Evolutionary conservation across 2,329 filamentous ascomycete genomes (phyloP).

Genomic region (Fusarium sp.): DNA sequence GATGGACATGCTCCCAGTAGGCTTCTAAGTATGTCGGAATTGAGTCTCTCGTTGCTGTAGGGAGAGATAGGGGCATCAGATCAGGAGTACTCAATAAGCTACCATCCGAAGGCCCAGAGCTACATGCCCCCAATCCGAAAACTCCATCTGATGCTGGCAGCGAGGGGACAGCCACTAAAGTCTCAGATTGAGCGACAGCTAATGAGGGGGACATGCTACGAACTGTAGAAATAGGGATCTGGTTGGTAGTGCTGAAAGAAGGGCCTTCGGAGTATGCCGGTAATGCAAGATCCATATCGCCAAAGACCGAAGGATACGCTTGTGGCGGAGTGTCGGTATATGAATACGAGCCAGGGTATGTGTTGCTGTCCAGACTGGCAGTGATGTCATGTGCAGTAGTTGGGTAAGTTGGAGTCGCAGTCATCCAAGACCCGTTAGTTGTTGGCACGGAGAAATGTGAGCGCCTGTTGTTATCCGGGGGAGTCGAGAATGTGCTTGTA

Average conservation of each 20-base stretch:
- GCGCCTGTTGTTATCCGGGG: conserved; percentile 49
- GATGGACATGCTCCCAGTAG: conserved; percentile 62
- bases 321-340: conserved; percentile 43
- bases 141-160: conserved; percentile 47
- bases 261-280: conserved; percentile 49
- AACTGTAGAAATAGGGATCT: conserved; percentile 53
- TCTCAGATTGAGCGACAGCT: conserved; percentile 57
- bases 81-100: conserved; percentile 44
- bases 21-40: conserved; percentile 60
- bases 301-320: conserved; percentile 47
- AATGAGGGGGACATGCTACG: conserved; percentile 59
- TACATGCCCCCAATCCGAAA: conserved; percentile 48
- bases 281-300: conserved; percentile 44
- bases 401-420: conserved; percentile 42
- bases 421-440: conserved; percentile 46
- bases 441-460: conserved; percentile 40
- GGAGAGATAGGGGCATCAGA: conserved; percentile 46
- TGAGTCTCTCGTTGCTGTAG: conserved; percentile 50
- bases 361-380: conserved; percentile 30
- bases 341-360: conserved; percentile 41
- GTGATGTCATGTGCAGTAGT: conserved; percentile 23
- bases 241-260: conserved; percentile 48
- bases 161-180: conserved; percentile 56
- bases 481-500: conserved; percentile 57
- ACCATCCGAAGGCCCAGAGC: conserved; percentile 53